A percentile compares a stretch with the other conserved stretches of the same genome.
These are phyloP conservation scores for Clonostachys rhizophaga DNA, from an alignment of 2,329 filamentous ascomycete genomes.

Conservation along the genomic window DNA sequence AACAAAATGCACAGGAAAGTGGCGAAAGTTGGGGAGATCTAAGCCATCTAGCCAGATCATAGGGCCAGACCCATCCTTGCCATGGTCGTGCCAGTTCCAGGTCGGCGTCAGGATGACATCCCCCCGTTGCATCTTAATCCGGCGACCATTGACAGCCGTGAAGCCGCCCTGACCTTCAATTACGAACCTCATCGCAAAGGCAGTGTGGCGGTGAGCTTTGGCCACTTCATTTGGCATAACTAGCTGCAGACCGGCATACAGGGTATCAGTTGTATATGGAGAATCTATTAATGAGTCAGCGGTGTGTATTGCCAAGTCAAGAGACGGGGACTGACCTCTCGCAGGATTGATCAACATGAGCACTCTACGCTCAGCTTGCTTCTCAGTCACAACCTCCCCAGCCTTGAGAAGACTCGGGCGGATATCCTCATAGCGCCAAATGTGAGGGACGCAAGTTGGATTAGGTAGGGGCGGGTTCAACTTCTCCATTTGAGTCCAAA, in stretches of 20 bases:
- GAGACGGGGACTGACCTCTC: conserved; percentile 9
- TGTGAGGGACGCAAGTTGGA: not conserved
- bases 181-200: conserved; percentile 50
- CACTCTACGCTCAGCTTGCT: conserved; percentile 28
- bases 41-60: conserved; percentile 55
- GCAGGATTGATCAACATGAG: conserved; percentile 28
- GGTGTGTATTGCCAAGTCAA: not conserved
- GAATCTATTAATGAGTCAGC: conserved; percentile 23
- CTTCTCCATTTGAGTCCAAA: not conserved
- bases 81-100: conserved; percentile 2
- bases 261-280: conserved; percentile 48
- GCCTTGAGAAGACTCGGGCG: conserved; percentile 19
- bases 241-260: conserved; percentile 50
- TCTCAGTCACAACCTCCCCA: conserved; percentile 19
- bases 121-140: conserved; percentile 41
- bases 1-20: conserved; percentile 47
- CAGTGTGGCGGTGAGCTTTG: conserved; percentile 45
- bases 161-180: conserved; percentile 49
- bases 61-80: conserved; percentile 43
- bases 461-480: not conserved
- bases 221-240: conserved; percentile 49
- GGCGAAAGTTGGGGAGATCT: conserved; percentile 42
- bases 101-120: conserved; percentile 50
- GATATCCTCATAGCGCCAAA: conserved; percentile 10
- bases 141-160: conserved; percentile 45